Evolutionary conservation across 2,329 filamentous ascomycete genomes (phyloP), one percentile per base, ranked within the genome.

Genomic region (Salinomyces thailandicus): DNA sequence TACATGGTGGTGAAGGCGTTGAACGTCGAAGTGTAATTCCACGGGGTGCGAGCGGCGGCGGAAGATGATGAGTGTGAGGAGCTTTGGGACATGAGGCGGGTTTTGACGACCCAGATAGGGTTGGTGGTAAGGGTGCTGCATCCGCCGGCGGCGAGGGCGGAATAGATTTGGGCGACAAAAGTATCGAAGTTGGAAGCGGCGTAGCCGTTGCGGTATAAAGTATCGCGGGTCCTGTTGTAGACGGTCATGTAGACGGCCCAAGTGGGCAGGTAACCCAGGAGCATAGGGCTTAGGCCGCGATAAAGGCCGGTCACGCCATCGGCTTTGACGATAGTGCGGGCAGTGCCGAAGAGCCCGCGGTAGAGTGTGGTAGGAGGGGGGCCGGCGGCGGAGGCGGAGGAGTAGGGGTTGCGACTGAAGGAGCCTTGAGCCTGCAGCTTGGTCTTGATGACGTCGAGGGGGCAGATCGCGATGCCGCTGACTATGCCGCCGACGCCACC

Each of bases 61-160:
- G 75, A 64, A 38, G 63, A 61, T 53, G 63, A 67, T 19, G 62
- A 69, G 46, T 72, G 67, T 43, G 65, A 69, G 47, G 74, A 78
- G 15, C 78, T 81, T 65, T 96, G 91, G 24, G 91, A 94, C 91
- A 96, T 96, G 50, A 98, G 74, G 48, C 91, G 75, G 33, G 91
- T 98, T 64, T 98, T 98, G 66, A 98, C 94, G 24, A 98, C 91
- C 91, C 91, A 98, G 43, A 98, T 98, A 1, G 91, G 91, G 60
- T 96, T 98, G 16, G 91, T 98, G 44, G 81, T 82, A 45, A 96
- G 72, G 3, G 91, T 98, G 48, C 87, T 95, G 64, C 83, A 94
- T 43, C 79, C 86, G 36, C 91, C 91, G 16, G 89, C 91, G 38
- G 86, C 74, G 42, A 98, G 76, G 7, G 91, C 94, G 15, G 91